Evolutionary conservation across 2,329 filamentous ascomycete species (phyloP), one percentile per base, ranked within the genome.

Genomic region (Xylaria digitata): DNA sequence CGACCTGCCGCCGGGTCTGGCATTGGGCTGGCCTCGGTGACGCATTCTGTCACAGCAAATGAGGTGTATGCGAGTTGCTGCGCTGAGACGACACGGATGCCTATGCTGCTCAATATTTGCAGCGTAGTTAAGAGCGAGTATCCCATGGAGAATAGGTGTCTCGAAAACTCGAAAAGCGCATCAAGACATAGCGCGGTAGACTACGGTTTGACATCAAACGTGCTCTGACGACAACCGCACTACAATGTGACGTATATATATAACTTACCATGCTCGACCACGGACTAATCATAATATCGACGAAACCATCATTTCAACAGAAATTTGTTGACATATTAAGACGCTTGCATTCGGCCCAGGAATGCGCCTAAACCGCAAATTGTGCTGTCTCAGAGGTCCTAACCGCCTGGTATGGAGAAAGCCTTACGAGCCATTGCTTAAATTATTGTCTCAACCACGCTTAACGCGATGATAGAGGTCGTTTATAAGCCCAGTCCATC

Each of bases 11-110:
- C 63, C 7, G 34, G 9, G 50, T 49, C 37, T 15, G 15, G 57
- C 32, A 49, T 52, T 8, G 42, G 40, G 26, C 43, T 23, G 15
- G 23, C 21, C 9, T 50, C 34, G 13, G 46, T 43, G 23, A 69
- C 9, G 60, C 70, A 72, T 66, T 64, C 56, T 42, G 70, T 72
- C 5, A 72, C 68, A 2, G 62, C 45, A 17, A 58, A 68, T 5
- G 66, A 58, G 17, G 55, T 55, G 32, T 69, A 71, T 0, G 62
- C 62, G 32, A 72, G 23, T 45, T 42, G 54, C 34, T 72, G 70
- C 17, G 61, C 58, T 8, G 58, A 34, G 7, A 56, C 37, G 53
- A 57, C 11, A 19, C 32, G 9, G 13, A 69, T 11, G 42, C 48
- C n/a, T 34, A 64, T 9, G 55, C 46, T 26, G 53, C 52, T 26